These are phyloP conservation scores for Citrus trifoliata DNA, from an alignment of 345 rosid species.

Conservation along the genomic window DNA sequence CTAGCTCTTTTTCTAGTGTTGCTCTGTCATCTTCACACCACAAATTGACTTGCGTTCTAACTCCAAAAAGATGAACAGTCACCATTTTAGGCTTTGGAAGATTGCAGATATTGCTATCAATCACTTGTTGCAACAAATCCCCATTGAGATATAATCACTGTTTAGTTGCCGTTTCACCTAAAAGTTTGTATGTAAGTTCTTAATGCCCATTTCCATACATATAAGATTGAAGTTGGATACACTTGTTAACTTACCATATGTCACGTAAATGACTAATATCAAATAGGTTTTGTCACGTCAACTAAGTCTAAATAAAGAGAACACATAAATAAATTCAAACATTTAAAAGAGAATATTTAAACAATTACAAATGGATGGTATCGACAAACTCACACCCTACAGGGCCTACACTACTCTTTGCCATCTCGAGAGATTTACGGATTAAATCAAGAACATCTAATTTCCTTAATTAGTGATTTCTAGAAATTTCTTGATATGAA, in stretches of 20 bases:
- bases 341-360: no score
- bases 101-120: slow-evolving; percentile 9
- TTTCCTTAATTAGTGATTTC: no score
- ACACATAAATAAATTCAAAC: background rate
- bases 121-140: background rate
- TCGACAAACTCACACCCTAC: no score
- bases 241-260: no score
- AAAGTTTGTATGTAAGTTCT: background rate
- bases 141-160: background rate
- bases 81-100: slow-evolving; percentile 29
- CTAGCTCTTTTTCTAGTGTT: slow-evolving; percentile 32
- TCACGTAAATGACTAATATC: no score
- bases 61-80: slow-evolving; percentile 28
- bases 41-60: slow-evolving; percentile 23
- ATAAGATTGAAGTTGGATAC: no score
- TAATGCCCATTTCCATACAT: no score
- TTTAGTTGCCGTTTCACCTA: background rate
- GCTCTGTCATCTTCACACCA: slow-evolving; percentile 41
- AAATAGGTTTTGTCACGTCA: background rate
- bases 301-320: no score
- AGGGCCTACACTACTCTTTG: no score
- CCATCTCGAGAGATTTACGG: no score
- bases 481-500: background rate
- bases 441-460: no score
- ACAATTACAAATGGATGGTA: no score